Evolutionary conservation across 2,329 filamentous ascomycete genomes (phyloP).

Genomic region (Decorospora gaudefroyi): DNA sequence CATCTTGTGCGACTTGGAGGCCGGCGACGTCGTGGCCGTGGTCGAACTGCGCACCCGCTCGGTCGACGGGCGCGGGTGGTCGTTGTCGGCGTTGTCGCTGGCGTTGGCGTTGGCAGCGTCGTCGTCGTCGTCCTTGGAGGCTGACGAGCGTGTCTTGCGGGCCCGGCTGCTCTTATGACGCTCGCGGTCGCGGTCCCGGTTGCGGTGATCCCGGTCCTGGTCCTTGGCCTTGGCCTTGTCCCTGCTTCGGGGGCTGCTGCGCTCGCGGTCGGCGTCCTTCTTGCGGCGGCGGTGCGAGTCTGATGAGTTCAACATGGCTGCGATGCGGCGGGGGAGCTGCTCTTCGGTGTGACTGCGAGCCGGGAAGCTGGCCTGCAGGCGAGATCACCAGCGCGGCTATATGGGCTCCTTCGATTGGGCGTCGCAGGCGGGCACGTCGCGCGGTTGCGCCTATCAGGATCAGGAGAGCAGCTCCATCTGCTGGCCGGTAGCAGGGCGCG

Average conservation of each 20-base stretch:
- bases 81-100: no score
- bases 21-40: conserved; percentile 26
- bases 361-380: conserved; percentile 25
- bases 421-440: conserved; percentile 25
- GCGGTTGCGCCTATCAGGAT: conserved; percentile 44
- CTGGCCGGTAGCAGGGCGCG: conserved; percentile 17
- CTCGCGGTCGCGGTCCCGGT: conserved; percentile 27
- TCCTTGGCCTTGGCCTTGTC: conserved; percentile 30
- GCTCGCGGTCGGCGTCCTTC: conserved; percentile 40
- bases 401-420: conserved; percentile 38
- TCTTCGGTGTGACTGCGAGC: conserved; percentile 28
- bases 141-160: conserved; percentile 40
- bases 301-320: conserved; percentile 39
- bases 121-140: conserved; percentile 33
- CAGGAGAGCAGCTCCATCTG: conserved; percentile 36
- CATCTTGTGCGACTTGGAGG: conserved; percentile 42
- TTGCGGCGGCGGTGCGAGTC: conserved; percentile 47
- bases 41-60: conserved; percentile 38
- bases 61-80: conserved; percentile 29
- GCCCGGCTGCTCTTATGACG: conserved; percentile 35
- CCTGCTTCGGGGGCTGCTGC: conserved; percentile 28
- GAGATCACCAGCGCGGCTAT: conserved; percentile 39
- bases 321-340: conserved; percentile 22
- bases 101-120: conserved; percentile 27
- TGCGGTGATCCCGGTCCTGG: background rate